phyloP scores from a whole-genome alignment of 2,329 filamentous ascomycete genomes.

The Microdochium bolleyi region DNA sequence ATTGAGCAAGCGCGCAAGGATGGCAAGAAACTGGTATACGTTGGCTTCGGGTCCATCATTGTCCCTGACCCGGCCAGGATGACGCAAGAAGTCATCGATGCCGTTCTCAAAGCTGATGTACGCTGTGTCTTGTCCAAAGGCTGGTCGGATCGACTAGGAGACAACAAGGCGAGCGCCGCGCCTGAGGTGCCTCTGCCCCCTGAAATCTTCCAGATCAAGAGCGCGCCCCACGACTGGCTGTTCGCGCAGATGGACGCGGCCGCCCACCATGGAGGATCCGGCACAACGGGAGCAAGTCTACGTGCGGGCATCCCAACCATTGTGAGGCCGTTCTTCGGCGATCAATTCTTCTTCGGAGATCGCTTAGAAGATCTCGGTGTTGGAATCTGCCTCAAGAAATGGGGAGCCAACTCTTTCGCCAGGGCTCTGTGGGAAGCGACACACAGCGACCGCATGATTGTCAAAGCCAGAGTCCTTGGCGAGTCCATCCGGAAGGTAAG shows the following conservation, averaged over 20 bases:
- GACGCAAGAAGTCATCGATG: constrained; percentile 88
- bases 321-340: constrained; percentile 93
- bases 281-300: constrained; percentile 88
- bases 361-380: constrained; percentile 91
- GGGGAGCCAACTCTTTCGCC: constrained; percentile 80
- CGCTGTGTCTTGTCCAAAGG: constrained; percentile 93
- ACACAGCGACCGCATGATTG: constrained; percentile 83
- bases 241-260: constrained; percentile 91
- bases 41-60: constrained; percentile 94
- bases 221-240: constrained; percentile 93
- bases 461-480: constrained; percentile 73
- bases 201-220: constrained; percentile 81
- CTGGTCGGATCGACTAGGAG: constrained; percentile 72
- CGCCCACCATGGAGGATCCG: constrained; percentile 88
- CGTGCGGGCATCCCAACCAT: constrained; percentile 89
- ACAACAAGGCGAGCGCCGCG: constrained; percentile 12
- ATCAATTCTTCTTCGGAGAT: constrained; percentile 92
- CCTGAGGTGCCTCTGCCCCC: constrained; percentile 63
- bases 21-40: constrained; percentile 87
- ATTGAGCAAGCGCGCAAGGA: constrained; percentile 77
- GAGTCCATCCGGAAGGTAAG: constrained; percentile 80
- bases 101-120: constrained; percentile 83
- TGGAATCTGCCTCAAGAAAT: constrained; percentile 79
- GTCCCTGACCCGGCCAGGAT: constrained; percentile 83
- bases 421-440: constrained; percentile 87